These are phyloP conservation scores for Epichloe glyceriae DNA, from an alignment of 2,329 filamentous ascomycete species.

Conservation along the genomic window DNA sequence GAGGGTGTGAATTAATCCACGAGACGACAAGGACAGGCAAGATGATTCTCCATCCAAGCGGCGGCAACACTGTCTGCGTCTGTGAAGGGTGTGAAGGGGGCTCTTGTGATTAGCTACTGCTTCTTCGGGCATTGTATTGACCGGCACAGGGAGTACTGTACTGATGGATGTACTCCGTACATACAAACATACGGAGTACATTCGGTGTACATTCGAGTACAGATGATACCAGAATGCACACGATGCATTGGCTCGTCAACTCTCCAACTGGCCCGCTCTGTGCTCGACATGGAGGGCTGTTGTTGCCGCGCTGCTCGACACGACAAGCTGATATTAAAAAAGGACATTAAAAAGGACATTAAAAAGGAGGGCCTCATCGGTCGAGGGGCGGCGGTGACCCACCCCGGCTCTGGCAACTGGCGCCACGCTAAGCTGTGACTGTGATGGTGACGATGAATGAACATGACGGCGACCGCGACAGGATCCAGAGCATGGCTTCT, in stretches of 20 bases:
- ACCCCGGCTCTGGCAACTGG: background rate
- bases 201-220: too few species aligned
- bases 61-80: background rate
- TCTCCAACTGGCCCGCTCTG: background rate
- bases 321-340: background rate
- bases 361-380: constrained; percentile 3
- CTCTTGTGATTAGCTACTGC: too few species aligned
- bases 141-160: background rate
- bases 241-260: background rate
- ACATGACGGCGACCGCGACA: too few species aligned
- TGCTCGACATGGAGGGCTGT: too few species aligned
- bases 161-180: too few species aligned
- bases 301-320: background rate
- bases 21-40: background rate
- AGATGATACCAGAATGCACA: too few species aligned
- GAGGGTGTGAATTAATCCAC: background rate
- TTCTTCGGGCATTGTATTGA: background rate
- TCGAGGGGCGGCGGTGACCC: background rate
- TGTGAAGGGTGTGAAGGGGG: background rate
- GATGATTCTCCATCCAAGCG: background rate
- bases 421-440: constrained; percentile 1
- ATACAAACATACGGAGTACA: too few species aligned
- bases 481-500: too few species aligned
- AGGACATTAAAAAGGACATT: background rate
- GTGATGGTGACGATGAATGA: too few species aligned